A percentile compares a stretch with the other conserved stretches of the same genome.
Conservation (phyloP, 2,329 filamentous ascomycete species). For the Hypomyces rosellus region DNA sequence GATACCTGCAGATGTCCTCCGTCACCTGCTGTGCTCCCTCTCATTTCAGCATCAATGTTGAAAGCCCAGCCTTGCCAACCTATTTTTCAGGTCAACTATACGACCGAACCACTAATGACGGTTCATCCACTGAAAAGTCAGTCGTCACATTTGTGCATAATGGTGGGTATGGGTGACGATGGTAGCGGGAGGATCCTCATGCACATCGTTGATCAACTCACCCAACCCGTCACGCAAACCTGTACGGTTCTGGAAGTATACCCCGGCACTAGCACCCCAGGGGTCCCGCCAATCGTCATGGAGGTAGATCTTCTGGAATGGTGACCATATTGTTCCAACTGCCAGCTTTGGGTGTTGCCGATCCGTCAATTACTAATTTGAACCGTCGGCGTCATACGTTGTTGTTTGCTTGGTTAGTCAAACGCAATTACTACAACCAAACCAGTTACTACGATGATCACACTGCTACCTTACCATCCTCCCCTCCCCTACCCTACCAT, state of each 20-base stretch:
- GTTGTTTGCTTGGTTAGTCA: no score
- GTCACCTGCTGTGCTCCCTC: no score
- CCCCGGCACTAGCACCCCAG: slow-evolving; percentile 10
- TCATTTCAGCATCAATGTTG: no score
- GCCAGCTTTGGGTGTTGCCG: not conserved
- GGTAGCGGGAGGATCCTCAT: slow-evolving; percentile 13
- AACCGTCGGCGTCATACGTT: no score
- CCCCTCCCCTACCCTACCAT: no score
- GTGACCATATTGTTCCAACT: not conserved
- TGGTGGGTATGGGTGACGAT: not conserved
- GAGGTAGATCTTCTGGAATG: slow-evolving; percentile 13
- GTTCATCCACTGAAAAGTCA: no score
- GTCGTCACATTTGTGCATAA: not conserved
- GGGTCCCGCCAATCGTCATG: slow-evolving; percentile 5
- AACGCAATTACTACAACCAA: no score
- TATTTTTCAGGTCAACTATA: no score
- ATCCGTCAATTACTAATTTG: no score
- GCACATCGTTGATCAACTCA: slow-evolving; percentile 13
- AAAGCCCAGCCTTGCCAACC: no score
- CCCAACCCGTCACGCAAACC: slow-evolving; percentile 7
- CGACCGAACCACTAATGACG: no score
- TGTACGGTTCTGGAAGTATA: slow-evolving; percentile 13
- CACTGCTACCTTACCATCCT: not conserved
- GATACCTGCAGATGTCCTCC: no score
- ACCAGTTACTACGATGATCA: not conserved